Base-by-base conservation (phyloP, 2,329 filamentous ascomycete genomes). In the Mycosphaerella sp. region DNA sequence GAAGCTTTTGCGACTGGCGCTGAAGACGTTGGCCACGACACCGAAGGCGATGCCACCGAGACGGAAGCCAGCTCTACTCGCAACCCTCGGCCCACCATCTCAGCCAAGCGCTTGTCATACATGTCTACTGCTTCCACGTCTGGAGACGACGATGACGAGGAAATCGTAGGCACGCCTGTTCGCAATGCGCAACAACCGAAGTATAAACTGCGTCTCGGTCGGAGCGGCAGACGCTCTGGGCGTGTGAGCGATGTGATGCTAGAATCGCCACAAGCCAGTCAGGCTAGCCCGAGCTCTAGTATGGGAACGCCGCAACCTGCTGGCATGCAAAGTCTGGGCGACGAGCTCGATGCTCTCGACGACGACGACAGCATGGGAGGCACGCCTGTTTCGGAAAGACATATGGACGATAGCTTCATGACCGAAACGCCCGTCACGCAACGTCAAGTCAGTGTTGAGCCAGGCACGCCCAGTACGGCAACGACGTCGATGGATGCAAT, bases 1-100 rank as follows among this genome's bases (percentile, higher is more conserved):
- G 92, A 97, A 62, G 89, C 89, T 59, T 97, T 97, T 81, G 87
- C 95, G 69, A 96, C 92, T 3, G 90, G 88, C n/a, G 82, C 84
- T 12, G 93, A 97, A 67, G 83, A 78, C 57, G 78, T 78, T 64
- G 87, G 89, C 12, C 90, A 85, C 66, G 86, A 83, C 53, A 62
- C 57, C 6, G 60, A 62, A 54, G 89, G 89, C 57, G 86, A 90
- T 61, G 76, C 87, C 45, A 95, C 90, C 0, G 92, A 95, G 72
- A 97, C 91, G 0, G 92, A 96, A 69, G 80, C 77, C 50, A 74
- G 51, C 26, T 39, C 55, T 8, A 54, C 48, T 36, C 51, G 57
- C 32, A 58, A 52, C 12, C 47, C 62, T 31, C 60, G 58, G 21
- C 54, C 48, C 4, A 44, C 52, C 14, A 48, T 60, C 47, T 50